These are phyloP conservation scores for Golubevia pallescens DNA, from an alignment of 1,284 basidiomycete genomes.

Conservation along the genomic window DNA sequence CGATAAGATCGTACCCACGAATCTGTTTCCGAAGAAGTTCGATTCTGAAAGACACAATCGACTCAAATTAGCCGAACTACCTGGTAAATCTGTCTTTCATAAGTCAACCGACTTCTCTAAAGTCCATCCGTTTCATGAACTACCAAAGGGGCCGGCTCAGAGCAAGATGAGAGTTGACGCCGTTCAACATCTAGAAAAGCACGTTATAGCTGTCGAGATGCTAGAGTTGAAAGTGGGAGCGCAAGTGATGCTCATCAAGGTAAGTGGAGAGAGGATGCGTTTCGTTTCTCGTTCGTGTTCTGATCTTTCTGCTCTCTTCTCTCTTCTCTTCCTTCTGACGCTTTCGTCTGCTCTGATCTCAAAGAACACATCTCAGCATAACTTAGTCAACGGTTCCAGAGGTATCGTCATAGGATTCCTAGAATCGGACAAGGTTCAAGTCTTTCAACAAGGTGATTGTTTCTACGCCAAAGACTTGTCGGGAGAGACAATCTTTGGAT, in stretches of 20 bases:
- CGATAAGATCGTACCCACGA: constrained; percentile 1
- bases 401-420: constrained; percentile 35
- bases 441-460: neutral
- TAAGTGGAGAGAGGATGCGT: too few relatives aligned
- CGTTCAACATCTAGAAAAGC: neutral
- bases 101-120: too few relatives aligned
- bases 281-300: too few relatives aligned
- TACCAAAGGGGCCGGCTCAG: too few relatives aligned
- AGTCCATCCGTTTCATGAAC: too few relatives aligned
- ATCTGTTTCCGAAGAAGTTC: neutral
- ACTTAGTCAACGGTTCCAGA: constrained; percentile 57
- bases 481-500: neutral
- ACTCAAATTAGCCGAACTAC: too few relatives aligned
- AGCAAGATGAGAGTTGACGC: too few relatives aligned
- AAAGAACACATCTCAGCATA: constrained; percentile 28
- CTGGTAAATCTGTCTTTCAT: too few relatives aligned
- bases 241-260: constrained; percentile 64
- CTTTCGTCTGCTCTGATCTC: too few relatives aligned
- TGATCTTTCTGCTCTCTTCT: too few relatives aligned
- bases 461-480: neutral
- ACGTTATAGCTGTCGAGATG: constrained; percentile 4
- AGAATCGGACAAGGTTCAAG: neutral
- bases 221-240: constrained; percentile 50
- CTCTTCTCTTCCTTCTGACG: too few relatives aligned
- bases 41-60: too few relatives aligned